Evolutionary conservation across 2,329 filamentous ascomycete genomes (phyloP), one percentile per base, ranked within the genome.

Genomic region (Delphinella strobiligena): DNA sequence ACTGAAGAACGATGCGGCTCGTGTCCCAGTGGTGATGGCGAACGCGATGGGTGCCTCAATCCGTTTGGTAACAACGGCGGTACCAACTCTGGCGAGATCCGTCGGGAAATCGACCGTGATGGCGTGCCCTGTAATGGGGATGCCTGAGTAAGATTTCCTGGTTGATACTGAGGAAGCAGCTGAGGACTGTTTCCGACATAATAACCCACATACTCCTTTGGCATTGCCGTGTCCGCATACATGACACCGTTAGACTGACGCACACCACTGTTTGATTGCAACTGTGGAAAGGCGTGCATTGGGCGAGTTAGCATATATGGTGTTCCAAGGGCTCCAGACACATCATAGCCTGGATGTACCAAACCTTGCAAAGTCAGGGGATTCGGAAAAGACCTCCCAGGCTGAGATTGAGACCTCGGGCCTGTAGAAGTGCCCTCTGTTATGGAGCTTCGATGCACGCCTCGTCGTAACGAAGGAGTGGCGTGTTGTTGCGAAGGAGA

Each of bases 181-280:
- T 58, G 55, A 8, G 60, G 55, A 34, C 66, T 63, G 18, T 68
- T 63, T 9, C 59, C 61, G 33, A 69, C 55, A 41, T 63, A 67
- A 48, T 71, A 71, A 3, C 67, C 67, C 10, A 68, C 56, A 46
- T 69, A 70, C 43, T 71, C 67, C 47, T 69, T 69, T 1, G 66
- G 63, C 36, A 62, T 59, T 9, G 58, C 57, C 38, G 54, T 56
- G 11, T 59, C 54, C 12, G 33, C 37, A 43, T 24, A 42, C 32
- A 38, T 50, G 4, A 33, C 45, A 10, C 31, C 27, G 17, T 35
- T 36, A 19, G 36, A 12, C 37, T 37, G 34, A 30, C 37, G 39
- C 16, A 43, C 15, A 29, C 40, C 19, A 16, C 40, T 41, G 16
- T 41, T 43, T 30, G 37, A 38, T 27, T 49, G 45, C 38, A 51